phyloP scores from a whole-genome alignment of 1,139 yeast genomes.

The Zygoascus sp. region DNA sequence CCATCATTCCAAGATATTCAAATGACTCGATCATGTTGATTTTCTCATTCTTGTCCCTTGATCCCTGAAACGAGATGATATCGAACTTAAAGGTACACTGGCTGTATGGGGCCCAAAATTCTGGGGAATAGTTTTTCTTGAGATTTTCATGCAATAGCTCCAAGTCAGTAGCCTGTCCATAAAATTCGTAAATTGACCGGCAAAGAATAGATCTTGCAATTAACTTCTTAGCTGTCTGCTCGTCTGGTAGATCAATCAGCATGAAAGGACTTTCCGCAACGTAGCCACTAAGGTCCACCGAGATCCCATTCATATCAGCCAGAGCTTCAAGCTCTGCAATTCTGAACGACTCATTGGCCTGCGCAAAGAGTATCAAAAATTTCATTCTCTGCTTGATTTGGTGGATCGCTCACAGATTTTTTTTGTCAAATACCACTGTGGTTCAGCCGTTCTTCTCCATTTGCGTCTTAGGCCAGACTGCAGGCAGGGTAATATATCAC shows the following conservation, averaged over 20 bases:
- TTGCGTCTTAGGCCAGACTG: background rate
- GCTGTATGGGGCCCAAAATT: slow-evolving; percentile 23
- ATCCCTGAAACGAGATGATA: slow-evolving; percentile 69
- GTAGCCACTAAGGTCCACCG: slow-evolving; percentile 59
- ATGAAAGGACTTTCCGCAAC: slow-evolving; percentile 63
- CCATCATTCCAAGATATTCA: slow-evolving; percentile 63
- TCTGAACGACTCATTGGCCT: slow-evolving; percentile 74
- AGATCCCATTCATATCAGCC: slow-evolving; percentile 57
- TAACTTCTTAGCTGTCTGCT: slow-evolving; percentile 61
- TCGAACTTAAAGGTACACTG: slow-evolving; percentile 65
- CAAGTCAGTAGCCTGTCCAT: slow-evolving; percentile 64
- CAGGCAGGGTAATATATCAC: background rate
- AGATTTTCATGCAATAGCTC: slow-evolving; percentile 58
- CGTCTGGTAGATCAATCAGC: slow-evolving; percentile 56
- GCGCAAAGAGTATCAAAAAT: slow-evolving; percentile 78
- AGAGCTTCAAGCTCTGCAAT: slow-evolving; percentile 78
- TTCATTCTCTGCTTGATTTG: slow-evolving; percentile 31
- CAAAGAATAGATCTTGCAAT: slow-evolving; percentile 65
- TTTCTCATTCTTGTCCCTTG: slow-evolving; percentile 51
- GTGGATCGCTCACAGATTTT: background rate
- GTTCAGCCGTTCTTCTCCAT: background rate
- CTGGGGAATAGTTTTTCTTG: slow-evolving; percentile 33
- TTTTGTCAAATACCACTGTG: too few species aligned
- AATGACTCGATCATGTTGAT: slow-evolving; percentile 67
- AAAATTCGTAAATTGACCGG: slow-evolving; percentile 76